These are phyloP conservation scores for Zymoseptoria pseudotritici DNA, from an alignment of 2,329 filamentous ascomycete species.

Conservation along the genomic window DNA sequence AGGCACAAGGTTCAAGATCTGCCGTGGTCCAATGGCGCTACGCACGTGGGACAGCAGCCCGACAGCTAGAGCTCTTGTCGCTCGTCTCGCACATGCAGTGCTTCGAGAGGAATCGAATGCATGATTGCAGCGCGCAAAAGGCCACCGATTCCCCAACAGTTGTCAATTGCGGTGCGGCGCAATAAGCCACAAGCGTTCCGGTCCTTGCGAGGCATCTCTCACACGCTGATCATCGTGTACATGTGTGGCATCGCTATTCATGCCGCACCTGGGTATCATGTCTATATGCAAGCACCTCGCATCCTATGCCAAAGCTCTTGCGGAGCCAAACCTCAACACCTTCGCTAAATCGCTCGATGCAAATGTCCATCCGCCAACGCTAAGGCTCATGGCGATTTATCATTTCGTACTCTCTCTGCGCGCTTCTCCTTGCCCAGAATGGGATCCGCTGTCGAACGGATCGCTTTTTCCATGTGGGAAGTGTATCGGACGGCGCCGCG, in stretches of 20 bases:
- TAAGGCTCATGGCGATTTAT: constrained; percentile 24
- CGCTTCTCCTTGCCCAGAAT: constrained; percentile 25
- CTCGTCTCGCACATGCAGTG: not conserved
- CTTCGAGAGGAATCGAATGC: not conserved
- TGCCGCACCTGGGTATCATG: not conserved
- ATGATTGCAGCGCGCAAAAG: not conserved
- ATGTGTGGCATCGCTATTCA: not conserved
- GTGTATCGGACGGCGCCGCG: constrained; percentile 9
- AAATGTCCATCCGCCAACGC: not conserved
- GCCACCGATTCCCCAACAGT: not conserved
- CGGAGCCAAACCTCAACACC: constrained; percentile 9
- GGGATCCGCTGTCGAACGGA: constrained; percentile 17
- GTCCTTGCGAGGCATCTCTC: not conserved
- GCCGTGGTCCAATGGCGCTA: constrained; percentile 2
- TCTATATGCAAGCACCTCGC: not conserved
- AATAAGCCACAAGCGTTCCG: not conserved
- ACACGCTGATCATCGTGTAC: not conserved
- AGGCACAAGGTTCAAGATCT: not conserved
- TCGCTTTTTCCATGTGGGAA: constrained; percentile 20
- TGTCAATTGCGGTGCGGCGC: not conserved
- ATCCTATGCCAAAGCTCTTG: not conserved
- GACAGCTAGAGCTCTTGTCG: not conserved
- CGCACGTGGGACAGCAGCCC: constrained; percentile 1
- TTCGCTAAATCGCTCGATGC: constrained; percentile 7
- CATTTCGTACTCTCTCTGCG: constrained; percentile 25